Evolutionary conservation across 306 rosid genomes (phyloP).

Genomic region (Clitoria ternatea): DNA sequence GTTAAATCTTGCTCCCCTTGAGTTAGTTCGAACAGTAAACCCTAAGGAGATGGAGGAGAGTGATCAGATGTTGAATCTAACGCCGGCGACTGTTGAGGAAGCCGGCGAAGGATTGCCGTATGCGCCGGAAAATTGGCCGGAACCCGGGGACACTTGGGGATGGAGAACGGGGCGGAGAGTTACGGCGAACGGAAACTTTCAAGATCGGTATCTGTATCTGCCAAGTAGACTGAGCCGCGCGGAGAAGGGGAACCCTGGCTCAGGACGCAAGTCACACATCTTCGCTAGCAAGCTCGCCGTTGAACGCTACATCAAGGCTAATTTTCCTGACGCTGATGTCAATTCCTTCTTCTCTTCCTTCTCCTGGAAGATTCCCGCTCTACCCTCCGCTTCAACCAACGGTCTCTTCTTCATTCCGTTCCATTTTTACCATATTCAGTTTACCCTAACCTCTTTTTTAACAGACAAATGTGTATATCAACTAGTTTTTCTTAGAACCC

Average conservation of each 20-base stretch:
- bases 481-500: not conserved
- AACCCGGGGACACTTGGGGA: conserved; percentile 68
- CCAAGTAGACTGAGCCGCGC: conserved; percentile 36
- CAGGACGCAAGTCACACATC: conserved; percentile 19
- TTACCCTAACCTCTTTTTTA: not conserved
- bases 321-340: conserved; percentile 43
- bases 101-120: conserved; percentile 78
- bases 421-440: not conserved
- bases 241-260: not conserved
- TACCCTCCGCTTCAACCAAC: conserved; percentile 15
- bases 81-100: conserved; percentile 34
- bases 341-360: conserved; percentile 62
- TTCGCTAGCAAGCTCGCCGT: conserved; percentile 77
- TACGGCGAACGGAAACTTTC: conserved; percentile 43
- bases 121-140: conserved; percentile 87
- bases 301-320: conserved; percentile 48
- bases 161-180: conserved; percentile 81
- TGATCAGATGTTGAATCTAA: not conserved
- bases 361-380: conserved; percentile 75
- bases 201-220: conserved; percentile 74
- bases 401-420: conserved; percentile 34
- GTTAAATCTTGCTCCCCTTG: not conserved
- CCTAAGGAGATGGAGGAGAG: conserved; percentile 31
- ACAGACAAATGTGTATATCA: not conserved
- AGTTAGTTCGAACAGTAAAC: not conserved